phyloP scores from a whole-genome alignment of 1,284 basidiomycete species.

The Violaceomyces palustris region DNA sequence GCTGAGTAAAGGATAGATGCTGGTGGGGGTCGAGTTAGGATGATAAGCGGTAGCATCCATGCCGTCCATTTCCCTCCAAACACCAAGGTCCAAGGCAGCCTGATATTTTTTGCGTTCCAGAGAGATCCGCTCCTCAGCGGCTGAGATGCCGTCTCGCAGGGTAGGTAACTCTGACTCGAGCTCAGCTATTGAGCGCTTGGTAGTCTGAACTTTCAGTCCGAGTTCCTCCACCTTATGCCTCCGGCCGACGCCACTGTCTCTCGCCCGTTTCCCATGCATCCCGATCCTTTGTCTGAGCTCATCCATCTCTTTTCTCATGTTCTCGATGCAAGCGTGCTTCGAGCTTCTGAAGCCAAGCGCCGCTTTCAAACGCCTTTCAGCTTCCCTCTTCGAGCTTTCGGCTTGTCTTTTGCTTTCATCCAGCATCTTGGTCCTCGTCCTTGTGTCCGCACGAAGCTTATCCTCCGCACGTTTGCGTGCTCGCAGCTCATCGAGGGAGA shows the following conservation, averaged over 20 bases:
- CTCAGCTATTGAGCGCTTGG: not conserved
- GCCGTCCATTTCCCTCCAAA: not conserved
- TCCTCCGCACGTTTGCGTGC: conserved; percentile 79
- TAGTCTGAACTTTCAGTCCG: no score
- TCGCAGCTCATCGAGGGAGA: conserved; percentile 69
- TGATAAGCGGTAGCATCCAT: not conserved
- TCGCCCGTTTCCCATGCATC: no score
- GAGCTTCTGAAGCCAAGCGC: conserved; percentile 61
- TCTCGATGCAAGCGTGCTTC: conserved; percentile 38
- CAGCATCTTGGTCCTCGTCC: conserved; percentile 70
- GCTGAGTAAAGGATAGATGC: no score
- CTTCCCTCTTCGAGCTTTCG: conserved; percentile 72
- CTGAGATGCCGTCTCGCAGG: not conserved
- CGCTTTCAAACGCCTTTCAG: conserved; percentile 75
- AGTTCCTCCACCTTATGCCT: no score
- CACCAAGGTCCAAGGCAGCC: not conserved
- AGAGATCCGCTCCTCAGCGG: not conserved
- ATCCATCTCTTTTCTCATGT: conserved; percentile 66
- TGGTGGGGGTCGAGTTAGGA: not conserved
- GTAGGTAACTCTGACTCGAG: conserved; percentile 1
- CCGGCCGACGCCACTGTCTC: no score
- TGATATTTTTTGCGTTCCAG: not conserved
- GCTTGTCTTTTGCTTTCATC: conserved; percentile 82
- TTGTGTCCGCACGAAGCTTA: conserved; percentile 68
- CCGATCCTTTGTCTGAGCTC: conserved; percentile 60